Conservation (phyloP, 1,284 basidiomycete species). For the Melanopsichium pennsylvanicum region DNA sequence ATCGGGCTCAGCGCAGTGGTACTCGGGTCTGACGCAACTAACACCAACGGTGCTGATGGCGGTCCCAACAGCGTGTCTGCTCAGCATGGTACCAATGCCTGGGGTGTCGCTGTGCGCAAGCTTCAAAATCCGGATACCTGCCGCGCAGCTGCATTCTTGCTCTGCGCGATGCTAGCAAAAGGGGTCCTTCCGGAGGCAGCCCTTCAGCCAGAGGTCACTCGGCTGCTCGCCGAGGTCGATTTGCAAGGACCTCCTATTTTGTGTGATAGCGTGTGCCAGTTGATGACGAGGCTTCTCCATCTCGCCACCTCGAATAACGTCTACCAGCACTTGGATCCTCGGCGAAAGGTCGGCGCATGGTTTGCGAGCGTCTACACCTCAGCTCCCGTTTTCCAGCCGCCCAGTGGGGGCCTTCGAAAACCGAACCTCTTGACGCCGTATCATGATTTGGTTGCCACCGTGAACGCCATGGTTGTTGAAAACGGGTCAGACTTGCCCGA, state of each 20-base stretch:
- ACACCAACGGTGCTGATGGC: not conserved
- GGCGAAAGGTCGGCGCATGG: conserved; percentile 30
- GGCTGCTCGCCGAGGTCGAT: conserved; percentile 34
- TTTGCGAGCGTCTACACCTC: conserved; percentile 22
- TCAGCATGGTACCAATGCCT: not conserved
- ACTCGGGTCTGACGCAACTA: not conserved
- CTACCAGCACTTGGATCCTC: conserved; percentile 18
- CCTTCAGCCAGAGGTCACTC: conserved; percentile 11
- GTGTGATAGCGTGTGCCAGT: conserved; percentile 34
- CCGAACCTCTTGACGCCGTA: conserved; percentile 1
- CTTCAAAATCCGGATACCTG: conserved; percentile 15
- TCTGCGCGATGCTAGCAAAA: conserved; percentile 7
- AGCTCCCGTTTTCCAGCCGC: conserved; percentile 1
- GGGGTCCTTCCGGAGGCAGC: not conserved
- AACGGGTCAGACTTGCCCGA: not conserved
- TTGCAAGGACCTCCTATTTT: conserved; percentile 32
- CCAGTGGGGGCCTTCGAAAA: not conserved
- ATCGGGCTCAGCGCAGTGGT: conserved; percentile 4
- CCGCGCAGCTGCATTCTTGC: conserved; percentile 28
- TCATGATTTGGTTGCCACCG: conserved; percentile 13
- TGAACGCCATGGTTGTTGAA: conserved; percentile 14
- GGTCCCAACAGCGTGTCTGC: not conserved
- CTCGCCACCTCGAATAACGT: conserved; percentile 15
- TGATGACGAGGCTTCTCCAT: conserved; percentile 18
- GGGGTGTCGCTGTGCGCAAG: conserved; percentile 22